Base-by-base conservation (phyloP, 192 early-diverging fungal genomes). In the Physocladia obscura region DNA sequence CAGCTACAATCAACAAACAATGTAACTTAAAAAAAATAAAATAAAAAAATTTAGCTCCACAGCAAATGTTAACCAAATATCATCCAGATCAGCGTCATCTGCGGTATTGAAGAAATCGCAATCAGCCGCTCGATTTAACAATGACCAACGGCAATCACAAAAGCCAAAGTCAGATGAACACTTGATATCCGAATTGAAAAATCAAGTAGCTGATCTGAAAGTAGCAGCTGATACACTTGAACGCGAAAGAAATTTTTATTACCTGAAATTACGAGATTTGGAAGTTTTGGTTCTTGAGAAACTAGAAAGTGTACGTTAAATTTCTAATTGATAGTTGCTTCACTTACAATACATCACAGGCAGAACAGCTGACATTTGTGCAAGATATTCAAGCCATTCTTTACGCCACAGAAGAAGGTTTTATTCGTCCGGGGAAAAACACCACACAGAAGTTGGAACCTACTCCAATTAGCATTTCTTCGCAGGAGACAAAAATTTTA, bases 161-260 rank as follows among this genome's bases (percentile, higher is more conserved):
- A n/a, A n/a, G 26, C 22, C 29, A 60, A 24, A 51, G 37, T 21
- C 31, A 67, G 26, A 38, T 26, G 30, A 51, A 59, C 26, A 29
- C 29, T 1, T n/a, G 5, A 59, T 32, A 26, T 13, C 17, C 21
- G 56, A 61, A 1, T 36, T 74, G 1, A 8, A 52, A 6, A 11
- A 31, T 40, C 50, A 72, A 49, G 52, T 72, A 17, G n/a, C 31
- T 21, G 68, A 75, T 26, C 44, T 75, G 17, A 65, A 49, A 2
- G 37, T 38, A 22, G 69, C 58, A 5, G 69, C 74, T 1, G 89
- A 92, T 55, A 89, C 88, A 31, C 79, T 93, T n/a, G 93, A 93
- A 73, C 92, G 90, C 69, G 93, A 96, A 70, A 80, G 94, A 40
- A 92, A 96, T 65, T 96, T 96, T 75, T 96, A 96, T 67, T 96